Conservation (phyloP, 1,139 yeast genomes). For the Wickerhamomyces sp. region DNA sequence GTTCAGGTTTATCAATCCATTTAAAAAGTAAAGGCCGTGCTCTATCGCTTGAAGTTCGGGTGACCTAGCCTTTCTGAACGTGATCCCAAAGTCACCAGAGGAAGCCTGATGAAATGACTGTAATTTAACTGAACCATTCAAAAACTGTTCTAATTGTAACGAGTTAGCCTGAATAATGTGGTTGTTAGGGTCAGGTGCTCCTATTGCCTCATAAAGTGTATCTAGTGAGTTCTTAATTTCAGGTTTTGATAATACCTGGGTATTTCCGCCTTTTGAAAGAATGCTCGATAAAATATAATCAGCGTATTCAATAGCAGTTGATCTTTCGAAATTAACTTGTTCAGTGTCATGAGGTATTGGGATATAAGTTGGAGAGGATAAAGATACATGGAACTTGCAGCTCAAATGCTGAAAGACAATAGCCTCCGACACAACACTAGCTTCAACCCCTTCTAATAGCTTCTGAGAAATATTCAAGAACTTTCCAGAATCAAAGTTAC, state of each 20-base stretch:
- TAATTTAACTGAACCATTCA: conserved; percentile 49
- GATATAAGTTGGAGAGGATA: conserved; percentile 52
- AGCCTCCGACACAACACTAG: conserved; percentile 41
- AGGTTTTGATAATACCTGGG: conserved; percentile 50
- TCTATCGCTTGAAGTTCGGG: conserved; percentile 35
- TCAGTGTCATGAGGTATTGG: conserved; percentile 68
- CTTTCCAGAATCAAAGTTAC: conserved; percentile 60
- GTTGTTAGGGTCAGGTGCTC: conserved; percentile 54
- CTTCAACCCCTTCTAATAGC: conserved; percentile 42
- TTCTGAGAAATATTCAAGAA: conserved; percentile 60
- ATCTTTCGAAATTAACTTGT: conserved; percentile 36
- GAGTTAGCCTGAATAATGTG: conserved; percentile 34
- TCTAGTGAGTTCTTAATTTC: conserved; percentile 75
- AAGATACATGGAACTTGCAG: conserved; percentile 70
- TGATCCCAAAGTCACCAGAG: conserved; percentile 45
- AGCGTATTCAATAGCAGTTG: conserved; percentile 55
- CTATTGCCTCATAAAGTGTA: conserved; percentile 65
- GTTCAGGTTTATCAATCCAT: conserved; percentile 65
- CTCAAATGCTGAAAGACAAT: conserved; percentile 72
- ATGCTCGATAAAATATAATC: conserved; percentile 61
- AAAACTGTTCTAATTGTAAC: conserved; percentile 43
- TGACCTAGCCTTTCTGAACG: conserved; percentile 32
- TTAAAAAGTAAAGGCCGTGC: conserved; percentile 66
- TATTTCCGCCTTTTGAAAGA: conserved; percentile 53
- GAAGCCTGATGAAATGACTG: conserved; percentile 51